These are phyloP conservation scores for Cardamine occulta DNA, from an alignment of 345 rosid genomes.

Conservation along the genomic window DNA sequence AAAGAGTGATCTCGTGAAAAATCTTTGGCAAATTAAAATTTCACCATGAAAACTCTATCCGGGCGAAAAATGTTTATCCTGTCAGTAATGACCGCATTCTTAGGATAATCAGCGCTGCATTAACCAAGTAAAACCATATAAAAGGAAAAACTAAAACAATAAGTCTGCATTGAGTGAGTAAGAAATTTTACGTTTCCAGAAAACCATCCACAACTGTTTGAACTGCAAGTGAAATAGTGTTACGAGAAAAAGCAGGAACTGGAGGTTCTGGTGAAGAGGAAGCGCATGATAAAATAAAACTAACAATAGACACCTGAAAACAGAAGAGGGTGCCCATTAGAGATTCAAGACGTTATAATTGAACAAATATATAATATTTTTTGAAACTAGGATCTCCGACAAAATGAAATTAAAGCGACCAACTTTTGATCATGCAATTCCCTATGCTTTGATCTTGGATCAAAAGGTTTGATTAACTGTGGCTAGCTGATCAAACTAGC, in stretches of 20 bases:
- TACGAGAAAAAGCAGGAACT: constrained; percentile 70
- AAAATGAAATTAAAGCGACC: constrained; percentile 23
- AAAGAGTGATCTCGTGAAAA: constrained; percentile 19
- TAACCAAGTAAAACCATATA: constrained; percentile 37
- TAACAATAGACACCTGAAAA: constrained; percentile 80
- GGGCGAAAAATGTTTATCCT: constrained; percentile 87
- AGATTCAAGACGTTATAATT: neutral
- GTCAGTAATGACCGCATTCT: constrained; percentile 61
- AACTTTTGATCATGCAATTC: constrained; percentile 18
- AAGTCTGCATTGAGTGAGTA: constrained; percentile 29
- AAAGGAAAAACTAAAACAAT: constrained; percentile 21
- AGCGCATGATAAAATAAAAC: constrained; percentile 72
- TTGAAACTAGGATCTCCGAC: constrained; percentile 22
- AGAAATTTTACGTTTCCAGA: constrained; percentile 64
- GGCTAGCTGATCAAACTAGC: constrained; percentile 15
- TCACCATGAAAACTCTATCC: constrained; percentile 93
- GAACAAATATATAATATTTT: neutral
- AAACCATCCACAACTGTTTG: constrained; percentile 92
- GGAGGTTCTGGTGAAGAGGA: constrained; percentile 68
- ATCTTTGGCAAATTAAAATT: constrained; percentile 22
- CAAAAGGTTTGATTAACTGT: neutral
- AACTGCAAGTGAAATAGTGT: constrained; percentile 60
- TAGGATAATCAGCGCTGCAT: constrained; percentile 56
- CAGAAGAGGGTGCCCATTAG: constrained; percentile 28
- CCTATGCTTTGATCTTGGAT: constrained; percentile 17